These are phyloP conservation scores for Amaranthus hypochondriacus DNA, from an alignment of 148 eudicot species.

Conservation along the genomic window DNA sequence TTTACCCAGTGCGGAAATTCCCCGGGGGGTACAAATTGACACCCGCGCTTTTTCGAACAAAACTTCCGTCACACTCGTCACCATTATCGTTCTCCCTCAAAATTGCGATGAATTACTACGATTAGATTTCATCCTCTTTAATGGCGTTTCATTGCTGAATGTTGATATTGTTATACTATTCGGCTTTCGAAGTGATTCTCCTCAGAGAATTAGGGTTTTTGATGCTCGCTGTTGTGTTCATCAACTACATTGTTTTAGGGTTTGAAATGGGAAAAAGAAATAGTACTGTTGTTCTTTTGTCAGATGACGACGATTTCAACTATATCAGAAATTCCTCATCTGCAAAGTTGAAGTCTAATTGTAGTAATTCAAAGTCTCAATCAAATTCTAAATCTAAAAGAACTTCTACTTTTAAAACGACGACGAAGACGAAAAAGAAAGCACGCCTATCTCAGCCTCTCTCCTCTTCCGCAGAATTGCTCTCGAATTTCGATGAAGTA, in stretches of 20 bases:
- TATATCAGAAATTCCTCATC: neutral
- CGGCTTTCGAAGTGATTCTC: neutral
- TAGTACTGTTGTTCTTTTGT: slow-evolving; percentile 16
- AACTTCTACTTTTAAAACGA: slow-evolving; percentile 2
- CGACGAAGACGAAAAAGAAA: slow-evolving; percentile 18
- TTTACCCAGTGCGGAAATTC: too few species aligned
- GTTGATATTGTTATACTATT: neutral
- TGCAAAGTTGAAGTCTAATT: slow-evolving; percentile 12
- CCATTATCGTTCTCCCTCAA: neutral
- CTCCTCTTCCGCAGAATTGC: slow-evolving; percentile 17
- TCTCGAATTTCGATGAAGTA: slow-evolving; percentile 27
- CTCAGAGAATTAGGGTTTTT: slow-evolving; percentile 18
- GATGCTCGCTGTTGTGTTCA: neutral
- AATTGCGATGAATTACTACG: too few species aligned
- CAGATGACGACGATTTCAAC: slow-evolving; percentile 22
- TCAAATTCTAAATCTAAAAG: slow-evolving; percentile 13
- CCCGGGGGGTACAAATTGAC: too few species aligned
- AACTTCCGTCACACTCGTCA: neutral
- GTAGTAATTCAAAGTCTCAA: neutral
- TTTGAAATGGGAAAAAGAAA: slow-evolving; percentile 21
- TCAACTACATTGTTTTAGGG: slow-evolving; percentile 10
- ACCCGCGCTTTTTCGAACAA: slow-evolving; percentile 28
- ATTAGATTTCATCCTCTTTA: neutral
- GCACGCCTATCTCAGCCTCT: slow-evolving; percentile 23
- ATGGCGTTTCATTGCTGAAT: neutral